A percentile compares a stretch with the other conserved stretches of the same genome.
Evolutionary conservation across 352 stramenopile genomes (phyloP).

Genomic region (Phytophthora pseudosyringae): DNA sequence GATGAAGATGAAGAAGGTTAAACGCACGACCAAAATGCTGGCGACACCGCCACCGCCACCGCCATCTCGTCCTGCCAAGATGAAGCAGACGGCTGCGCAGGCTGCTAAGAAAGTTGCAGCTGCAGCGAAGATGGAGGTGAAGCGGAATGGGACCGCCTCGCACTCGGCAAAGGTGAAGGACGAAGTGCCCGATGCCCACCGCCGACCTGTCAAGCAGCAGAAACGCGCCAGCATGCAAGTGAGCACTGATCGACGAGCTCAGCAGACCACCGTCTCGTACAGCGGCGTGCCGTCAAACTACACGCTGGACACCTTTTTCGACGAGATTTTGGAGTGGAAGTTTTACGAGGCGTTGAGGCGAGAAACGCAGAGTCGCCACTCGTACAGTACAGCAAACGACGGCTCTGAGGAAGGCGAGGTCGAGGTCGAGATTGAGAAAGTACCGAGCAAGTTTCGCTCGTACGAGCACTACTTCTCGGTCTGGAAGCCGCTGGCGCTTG

Average conservation of each 20-base stretch:
- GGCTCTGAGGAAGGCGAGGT: conserved; percentile 81
- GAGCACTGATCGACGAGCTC: conserved; percentile 30
- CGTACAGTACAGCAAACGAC: conserved; percentile 62
- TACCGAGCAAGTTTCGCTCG: conserved; percentile 86
- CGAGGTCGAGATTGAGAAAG: conserved; percentile 61
- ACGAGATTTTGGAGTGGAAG: conserved; percentile 85
- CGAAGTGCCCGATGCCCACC: conserved; percentile 55
- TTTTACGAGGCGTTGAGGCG: conserved; percentile 67
- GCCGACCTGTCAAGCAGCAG: conserved; percentile 76
- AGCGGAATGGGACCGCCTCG: conserved; percentile 9
- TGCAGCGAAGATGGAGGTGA: conserved; percentile 26
- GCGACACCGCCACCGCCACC: conserved; percentile 6
- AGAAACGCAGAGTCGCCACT: conserved; percentile 61
- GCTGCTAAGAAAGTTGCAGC: conserved; percentile 27
- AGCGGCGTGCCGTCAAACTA: conserved; percentile 46
- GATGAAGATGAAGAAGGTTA: conserved; percentile 39
- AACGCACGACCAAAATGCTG: conserved; percentile 27
- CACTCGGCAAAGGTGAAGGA: conserved; percentile 27
- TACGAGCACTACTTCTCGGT: conserved; percentile 91
- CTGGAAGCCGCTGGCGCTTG: conserved; percentile 84
- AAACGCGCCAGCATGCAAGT: conserved; percentile 42
- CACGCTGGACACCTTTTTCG: conserved; percentile 84
- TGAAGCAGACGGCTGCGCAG: conserved; percentile 18
- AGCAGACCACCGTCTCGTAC: conserved; percentile 22
- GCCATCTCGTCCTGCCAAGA: conserved; percentile 10